These are phyloP conservation scores for Xanthoconium purpureum DNA, from an alignment of 768 basidiomycete genomes.

Conservation along the genomic window DNA sequence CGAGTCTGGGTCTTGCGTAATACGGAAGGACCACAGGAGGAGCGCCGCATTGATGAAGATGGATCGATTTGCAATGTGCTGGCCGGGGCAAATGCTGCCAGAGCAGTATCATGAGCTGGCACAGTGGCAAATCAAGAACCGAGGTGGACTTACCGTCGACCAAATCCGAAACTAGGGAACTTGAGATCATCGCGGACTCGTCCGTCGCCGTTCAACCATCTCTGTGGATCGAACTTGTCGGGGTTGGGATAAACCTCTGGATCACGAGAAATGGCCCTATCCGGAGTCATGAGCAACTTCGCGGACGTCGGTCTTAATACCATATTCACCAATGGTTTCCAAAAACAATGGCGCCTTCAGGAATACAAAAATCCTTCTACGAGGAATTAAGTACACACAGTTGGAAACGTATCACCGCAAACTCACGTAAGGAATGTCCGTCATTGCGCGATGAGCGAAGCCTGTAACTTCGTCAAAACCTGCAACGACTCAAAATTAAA, in stretches of 20 bases:
- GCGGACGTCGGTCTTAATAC: neutral
- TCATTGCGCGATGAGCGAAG: slow-evolving; percentile 61
- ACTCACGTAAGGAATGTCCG: slow-evolving; percentile 61
- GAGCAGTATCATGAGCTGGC: neutral
- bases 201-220: slow-evolving; percentile 45
- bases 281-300: neutral
- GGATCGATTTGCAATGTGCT: slow-evolving; percentile 58
- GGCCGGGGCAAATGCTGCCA: slow-evolving; percentile 62
- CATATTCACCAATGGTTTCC: slow-evolving; percentile 35
- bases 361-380: slow-evolving; percentile 36
- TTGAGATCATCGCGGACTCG: slow-evolving; percentile 50
- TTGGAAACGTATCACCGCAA: neutral
- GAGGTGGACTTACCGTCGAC: slow-evolving; percentile 33
- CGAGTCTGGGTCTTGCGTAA: slow-evolving; percentile 46
- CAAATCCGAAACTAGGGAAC: slow-evolving; percentile 56
- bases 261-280: slow-evolving; percentile 55
- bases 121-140: neutral
- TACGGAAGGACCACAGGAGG: slow-evolving; percentile 61
- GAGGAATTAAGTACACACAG: slow-evolving; percentile 2
- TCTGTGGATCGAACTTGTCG: slow-evolving; percentile 53
- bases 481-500: neutral
- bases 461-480: slow-evolving; percentile 30
- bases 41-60: slow-evolving; percentile 64
- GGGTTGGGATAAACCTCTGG: slow-evolving; percentile 58
- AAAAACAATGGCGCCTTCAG: slow-evolving; percentile 35